Evolutionary conservation across 2,329 filamentous ascomycete species (phyloP).

Genomic region (Hymenoscyphus infarciens): DNA sequence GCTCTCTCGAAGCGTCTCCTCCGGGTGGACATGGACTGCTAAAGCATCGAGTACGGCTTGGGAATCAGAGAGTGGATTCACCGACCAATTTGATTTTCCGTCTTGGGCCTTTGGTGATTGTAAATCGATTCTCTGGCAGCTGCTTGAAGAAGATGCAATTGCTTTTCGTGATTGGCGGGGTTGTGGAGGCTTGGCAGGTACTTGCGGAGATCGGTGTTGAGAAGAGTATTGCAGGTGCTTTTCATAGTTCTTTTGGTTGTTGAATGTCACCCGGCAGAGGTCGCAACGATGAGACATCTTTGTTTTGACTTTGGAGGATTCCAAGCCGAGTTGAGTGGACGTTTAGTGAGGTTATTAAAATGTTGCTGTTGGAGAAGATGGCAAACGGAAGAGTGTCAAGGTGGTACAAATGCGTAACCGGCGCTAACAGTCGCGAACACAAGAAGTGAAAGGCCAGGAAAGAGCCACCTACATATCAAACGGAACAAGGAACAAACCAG

Average conservation of each 20-base stretch:
- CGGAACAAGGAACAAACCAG: too few species aligned
- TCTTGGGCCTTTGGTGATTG: neutral
- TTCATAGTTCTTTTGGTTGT: neutral
- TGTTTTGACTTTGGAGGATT: neutral
- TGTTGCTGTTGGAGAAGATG: too few species aligned
- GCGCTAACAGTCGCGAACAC: too few species aligned
- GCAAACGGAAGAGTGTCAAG: too few species aligned
- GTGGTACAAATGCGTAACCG: too few species aligned
- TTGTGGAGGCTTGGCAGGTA: neutral
- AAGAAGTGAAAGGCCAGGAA: too few species aligned
- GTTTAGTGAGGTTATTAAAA: too few species aligned
- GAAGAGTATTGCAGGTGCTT: neutral
- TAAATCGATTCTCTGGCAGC: neutral
- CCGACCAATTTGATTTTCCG: conserved; percentile 14
- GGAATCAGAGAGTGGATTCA: conserved; percentile 12
- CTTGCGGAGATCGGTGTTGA: neutral
- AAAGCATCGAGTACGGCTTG: conserved; percentile 13
- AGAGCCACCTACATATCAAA: too few species aligned
- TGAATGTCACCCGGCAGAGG: neutral
- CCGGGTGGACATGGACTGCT: conserved; percentile 18
- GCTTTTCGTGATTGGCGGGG: neutral
- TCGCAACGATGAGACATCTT: neutral
- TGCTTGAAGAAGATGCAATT: neutral
- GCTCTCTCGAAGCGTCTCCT: conserved; percentile 14
- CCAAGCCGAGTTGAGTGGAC: too few species aligned